These are phyloP conservation scores for Blastobotrys apis DNA, from an alignment of 1,139 yeast species.

Conservation along the genomic window DNA sequence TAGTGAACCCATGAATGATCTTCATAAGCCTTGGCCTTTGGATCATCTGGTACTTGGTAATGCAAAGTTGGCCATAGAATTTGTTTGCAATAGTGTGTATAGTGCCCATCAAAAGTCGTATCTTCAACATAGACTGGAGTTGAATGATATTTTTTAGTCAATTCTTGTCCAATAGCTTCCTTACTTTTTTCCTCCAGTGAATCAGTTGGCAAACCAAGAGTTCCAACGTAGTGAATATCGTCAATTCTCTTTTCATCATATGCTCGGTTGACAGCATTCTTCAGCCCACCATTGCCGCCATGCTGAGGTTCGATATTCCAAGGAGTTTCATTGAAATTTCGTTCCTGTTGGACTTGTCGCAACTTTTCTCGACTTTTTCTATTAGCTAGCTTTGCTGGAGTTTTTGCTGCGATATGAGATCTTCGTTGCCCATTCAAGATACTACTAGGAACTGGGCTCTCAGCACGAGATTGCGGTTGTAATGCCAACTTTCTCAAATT, in stretches of 20 bases:
- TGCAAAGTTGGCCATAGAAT: slow-evolving; percentile 96
- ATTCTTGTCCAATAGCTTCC: slow-evolving; percentile 39
- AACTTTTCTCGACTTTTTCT: neutral
- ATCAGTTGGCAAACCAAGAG: slow-evolving; percentile 88
- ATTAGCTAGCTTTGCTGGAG: neutral
- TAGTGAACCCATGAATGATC: slow-evolving; percentile 93
- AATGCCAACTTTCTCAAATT: slow-evolving; percentile 6
- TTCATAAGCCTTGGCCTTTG: slow-evolving; percentile 89
- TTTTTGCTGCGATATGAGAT: slow-evolving; percentile 3
- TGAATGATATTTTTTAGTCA: slow-evolving; percentile 47
- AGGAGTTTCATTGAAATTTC: slow-evolving; percentile 61
- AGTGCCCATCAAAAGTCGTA: slow-evolving; percentile 80
- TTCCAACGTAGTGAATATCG: slow-evolving; percentile 75
- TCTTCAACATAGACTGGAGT: slow-evolving; percentile 73
- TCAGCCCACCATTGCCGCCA: slow-evolving; percentile 86
- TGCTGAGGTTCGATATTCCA: slow-evolving; percentile 67
- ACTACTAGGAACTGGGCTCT: slow-evolving; percentile 16
- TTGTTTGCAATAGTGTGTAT: slow-evolving; percentile 85
- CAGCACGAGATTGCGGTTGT: slow-evolving; percentile 18
- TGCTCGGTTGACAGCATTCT: slow-evolving; percentile 76
- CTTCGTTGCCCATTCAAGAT: slow-evolving; percentile 10
- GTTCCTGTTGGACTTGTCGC: slow-evolving; percentile 1
- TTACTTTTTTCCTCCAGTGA: slow-evolving; percentile 58
- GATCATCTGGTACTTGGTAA: slow-evolving; percentile 93
- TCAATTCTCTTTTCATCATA: slow-evolving; percentile 44